Evolutionary conservation across 352 stramenopile genomes (phyloP), one percentile per base, ranked within the genome.

Genomic region (Globisporangium megalacanthum): DNA sequence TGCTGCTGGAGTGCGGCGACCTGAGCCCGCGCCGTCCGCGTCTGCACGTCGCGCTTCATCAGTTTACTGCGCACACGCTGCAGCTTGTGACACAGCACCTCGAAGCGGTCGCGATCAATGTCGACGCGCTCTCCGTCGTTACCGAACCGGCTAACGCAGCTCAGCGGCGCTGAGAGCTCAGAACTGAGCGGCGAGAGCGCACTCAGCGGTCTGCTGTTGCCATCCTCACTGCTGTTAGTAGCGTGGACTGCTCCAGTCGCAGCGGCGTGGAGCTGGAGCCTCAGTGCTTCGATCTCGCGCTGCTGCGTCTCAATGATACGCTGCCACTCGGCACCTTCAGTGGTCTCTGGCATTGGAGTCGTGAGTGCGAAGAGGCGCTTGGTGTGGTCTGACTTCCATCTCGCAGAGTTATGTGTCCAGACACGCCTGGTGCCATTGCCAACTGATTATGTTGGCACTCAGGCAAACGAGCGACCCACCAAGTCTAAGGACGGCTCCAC

Each of bases 301-400:
- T 84, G 77, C 61, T 81, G 77, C 7, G 41, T 56, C 61, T 83
- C 74, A 20, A 83, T 51, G 39, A 83, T 65, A 20, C 59, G 52
- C 41, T 77, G 63, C 72, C 67, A 81, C 55, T 80, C 64, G 8
- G 29, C 31, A 13, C 13, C 13, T 13, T 57, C 52, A 58, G 39
- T 58, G 19, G 29, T 19, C 17, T 25, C 44, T 29, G 52, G 37
- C 52, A 57, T 57, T 33, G 22, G 20, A 37, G 33, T 9, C 6
- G 13, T 6, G 36, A 5, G 4, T 20, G 45, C 11, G 22, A 36
- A 49, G 13, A 25, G 20, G 3, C 62, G 56, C 53, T 36, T 29
- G n/a, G 39, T 45, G 13, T 45, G 15, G 39, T 47, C 35, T 8
- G 35, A 8, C 35, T 39, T 2, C 7, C 35, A 39, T 39, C 35